Conservation (phyloP, 805 yeast species). For the Metschnikowia aberdeeniae region DNA sequence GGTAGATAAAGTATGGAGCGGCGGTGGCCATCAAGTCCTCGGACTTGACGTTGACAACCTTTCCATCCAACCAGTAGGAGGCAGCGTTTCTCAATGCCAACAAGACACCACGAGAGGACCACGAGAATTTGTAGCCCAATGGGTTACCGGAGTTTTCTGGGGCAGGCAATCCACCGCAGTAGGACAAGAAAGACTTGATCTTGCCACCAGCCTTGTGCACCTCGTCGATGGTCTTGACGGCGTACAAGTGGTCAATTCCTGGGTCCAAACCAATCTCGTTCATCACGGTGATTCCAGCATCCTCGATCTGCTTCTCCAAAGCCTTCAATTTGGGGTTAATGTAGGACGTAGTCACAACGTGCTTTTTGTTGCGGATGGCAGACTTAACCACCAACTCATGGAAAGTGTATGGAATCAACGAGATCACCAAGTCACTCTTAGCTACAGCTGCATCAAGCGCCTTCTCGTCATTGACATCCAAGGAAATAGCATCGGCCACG, state of each 20-base stretch:
- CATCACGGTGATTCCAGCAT: constrained; percentile 96
- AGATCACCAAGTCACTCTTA: constrained; percentile 80
- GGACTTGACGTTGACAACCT: constrained; percentile 72
- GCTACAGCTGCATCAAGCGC: constrained; percentile 77
- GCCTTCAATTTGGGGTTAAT: constrained; percentile 87
- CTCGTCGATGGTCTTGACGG: constrained; percentile 96
- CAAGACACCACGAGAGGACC: constrained; percentile 98
- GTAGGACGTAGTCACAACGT: constrained; percentile 93
- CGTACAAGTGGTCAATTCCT: constrained; percentile 97
- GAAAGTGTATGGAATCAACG: constrained; percentile 92
- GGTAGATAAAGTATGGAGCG: constrained; percentile 90
- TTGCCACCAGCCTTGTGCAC: constrained; percentile 90
- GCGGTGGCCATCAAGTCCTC: constrained; percentile 95
- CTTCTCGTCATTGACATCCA: constrained; percentile 79
- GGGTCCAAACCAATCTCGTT: constrained; percentile 99
- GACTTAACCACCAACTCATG: constrained; percentile 91
- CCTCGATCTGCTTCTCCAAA: constrained; percentile 79
- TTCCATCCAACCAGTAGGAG: constrained; percentile 81
- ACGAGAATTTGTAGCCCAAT: constrained; percentile 96
- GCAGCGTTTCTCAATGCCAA: constrained; percentile 94
- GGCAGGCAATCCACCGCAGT: constrained; percentile 99
- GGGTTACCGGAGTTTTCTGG: constrained; percentile 98
- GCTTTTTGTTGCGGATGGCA: constrained; percentile 84
- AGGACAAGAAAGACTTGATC: constrained; percentile 88
- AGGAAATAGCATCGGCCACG: constrained; percentile 74